phyloP scores from a whole-genome alignment of 148 eudicot species.

The Agrostemma githago region DNA sequence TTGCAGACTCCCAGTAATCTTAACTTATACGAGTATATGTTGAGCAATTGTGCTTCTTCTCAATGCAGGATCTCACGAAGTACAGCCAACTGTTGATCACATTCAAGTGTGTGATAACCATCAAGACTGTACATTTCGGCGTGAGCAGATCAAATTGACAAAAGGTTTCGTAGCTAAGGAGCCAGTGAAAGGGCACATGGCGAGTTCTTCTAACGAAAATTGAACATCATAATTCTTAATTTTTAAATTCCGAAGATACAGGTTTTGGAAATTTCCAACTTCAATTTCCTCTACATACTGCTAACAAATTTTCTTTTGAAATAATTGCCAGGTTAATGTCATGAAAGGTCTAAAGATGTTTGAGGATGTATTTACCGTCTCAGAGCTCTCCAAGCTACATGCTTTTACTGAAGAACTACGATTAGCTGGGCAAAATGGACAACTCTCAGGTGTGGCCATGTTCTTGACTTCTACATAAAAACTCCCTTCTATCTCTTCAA shows the following conservation, averaged over 20 bases:
- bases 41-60: neutral
- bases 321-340: slow-evolving; percentile 78
- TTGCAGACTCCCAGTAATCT: too few species aligned
- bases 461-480: neutral
- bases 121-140: slow-evolving; percentile 65
- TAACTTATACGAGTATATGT: neutral
- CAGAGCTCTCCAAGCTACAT: slow-evolving; percentile 60
- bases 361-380: slow-evolving; percentile 65
- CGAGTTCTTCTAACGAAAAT: slow-evolving; percentile 43
- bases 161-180: slow-evolving; percentile 97
- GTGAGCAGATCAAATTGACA: slow-evolving; percentile 72
- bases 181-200: slow-evolving; percentile 94
- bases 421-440: slow-evolving; percentile 87
- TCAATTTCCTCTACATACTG: neutral
- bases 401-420: slow-evolving; percentile 67
- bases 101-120: slow-evolving; percentile 69
- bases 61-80: slow-evolving; percentile 75
- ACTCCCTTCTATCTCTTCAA: too few species aligned
- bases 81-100: slow-evolving; percentile 42
- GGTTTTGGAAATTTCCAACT: neutral
- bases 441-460: slow-evolving; percentile 63
- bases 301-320: neutral
- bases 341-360: slow-evolving; percentile 90
- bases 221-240: neutral
- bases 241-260: neutral